Percentiles rank a stretch among this genome's conserved stretches.
Evolutionary conservation across 345 rosid species (phyloP).

Genomic region (Eucalyptus cladocalyx): DNA sequence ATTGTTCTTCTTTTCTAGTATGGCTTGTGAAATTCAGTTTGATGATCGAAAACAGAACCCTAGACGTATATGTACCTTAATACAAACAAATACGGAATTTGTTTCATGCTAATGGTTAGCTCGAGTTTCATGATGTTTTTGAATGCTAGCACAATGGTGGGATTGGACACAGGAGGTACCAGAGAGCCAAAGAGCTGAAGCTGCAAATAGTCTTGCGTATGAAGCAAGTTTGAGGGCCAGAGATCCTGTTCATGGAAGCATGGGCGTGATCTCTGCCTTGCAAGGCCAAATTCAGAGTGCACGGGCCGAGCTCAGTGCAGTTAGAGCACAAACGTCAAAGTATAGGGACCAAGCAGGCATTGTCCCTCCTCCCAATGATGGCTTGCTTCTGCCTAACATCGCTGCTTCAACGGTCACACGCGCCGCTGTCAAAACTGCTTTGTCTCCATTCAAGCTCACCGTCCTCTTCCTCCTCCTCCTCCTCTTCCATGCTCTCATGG

Average conservation of each 20-base stretch:
- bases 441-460: slow-evolving; percentile 4
- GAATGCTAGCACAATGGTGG: neutral
- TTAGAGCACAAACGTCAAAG: slow-evolving; percentile 53
- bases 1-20: neutral
- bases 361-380: slow-evolving; percentile 21
- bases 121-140: neutral
- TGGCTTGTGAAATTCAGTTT: neutral
- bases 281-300: slow-evolving; percentile 67
- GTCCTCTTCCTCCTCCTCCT: neutral
- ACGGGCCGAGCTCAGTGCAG: slow-evolving; percentile 57
- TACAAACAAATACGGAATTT: neutral
- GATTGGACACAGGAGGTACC: slow-evolving; percentile 47
- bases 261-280: slow-evolving; percentile 76
- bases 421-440: neutral
- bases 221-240: slow-evolving; percentile 83
- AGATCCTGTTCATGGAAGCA: slow-evolving; percentile 91
- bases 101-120: neutral
- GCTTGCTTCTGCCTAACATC: slow-evolving; percentile 12
- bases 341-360: slow-evolving; percentile 55
- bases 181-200: slow-evolving; percentile 60
- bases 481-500: slow-evolving; percentile 13
- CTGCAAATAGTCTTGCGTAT: slow-evolving; percentile 73
- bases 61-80: neutral
- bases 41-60: neutral
- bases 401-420: slow-evolving; percentile 24